Evolutionary conservation across 495 filamentous ascomycete genomes (phyloP), one percentile per base, ranked within the genome.

Genomic region (Chaetomium tenue): DNA sequence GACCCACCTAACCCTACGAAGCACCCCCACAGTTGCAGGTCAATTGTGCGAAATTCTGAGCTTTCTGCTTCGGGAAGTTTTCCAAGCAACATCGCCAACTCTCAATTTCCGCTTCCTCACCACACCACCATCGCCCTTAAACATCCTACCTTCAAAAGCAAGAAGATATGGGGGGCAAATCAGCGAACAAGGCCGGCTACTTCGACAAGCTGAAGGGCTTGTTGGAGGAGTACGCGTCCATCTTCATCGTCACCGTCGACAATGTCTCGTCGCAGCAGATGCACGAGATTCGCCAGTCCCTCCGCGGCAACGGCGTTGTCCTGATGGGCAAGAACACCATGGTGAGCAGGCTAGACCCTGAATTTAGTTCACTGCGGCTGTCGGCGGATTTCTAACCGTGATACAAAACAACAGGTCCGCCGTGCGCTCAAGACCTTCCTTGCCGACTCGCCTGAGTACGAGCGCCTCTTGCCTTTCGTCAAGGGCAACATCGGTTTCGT

Each of bases 291-390:
- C 89, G 94, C 80, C 82, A 87, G 71, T 80, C 88, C 73, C 87
- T 97, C 77, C 90, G 93, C 79, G 88, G 90, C 46, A 82, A 95
- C 76, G 93, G 85, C 80, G 88, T 97, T 70, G 92, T 98, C 68
- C 86, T 98, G 79, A 99, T 99, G 94, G 94, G 94, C 75, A 99
- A 99, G 88, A 99, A 99, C 86, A 98, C 93, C 77, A 98, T 98
- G 93, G 92, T 92, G 78, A 56, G 83, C 12, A 50, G 1, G 44
- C 7, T 9, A 28, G 1, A 13, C 13, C 25, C 25, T 18, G 50
- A n/a, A 22, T 40, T 66, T 64, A 37, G 20, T 57, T 15, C 30
- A 12, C 18, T 3, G 23, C 30, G 25, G 23, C 25, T 25, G 3
- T 23, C 30, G 3, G 28, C 46, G 25, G 22, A 11, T 39, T 22